A percentile compares a stretch with the other conserved stretches of the same genome.
These are phyloP conservation scores for Cystobasidiaceae sp. DNA, from an alignment of 1,284 basidiomycete genomes.

Conservation along the genomic window DNA sequence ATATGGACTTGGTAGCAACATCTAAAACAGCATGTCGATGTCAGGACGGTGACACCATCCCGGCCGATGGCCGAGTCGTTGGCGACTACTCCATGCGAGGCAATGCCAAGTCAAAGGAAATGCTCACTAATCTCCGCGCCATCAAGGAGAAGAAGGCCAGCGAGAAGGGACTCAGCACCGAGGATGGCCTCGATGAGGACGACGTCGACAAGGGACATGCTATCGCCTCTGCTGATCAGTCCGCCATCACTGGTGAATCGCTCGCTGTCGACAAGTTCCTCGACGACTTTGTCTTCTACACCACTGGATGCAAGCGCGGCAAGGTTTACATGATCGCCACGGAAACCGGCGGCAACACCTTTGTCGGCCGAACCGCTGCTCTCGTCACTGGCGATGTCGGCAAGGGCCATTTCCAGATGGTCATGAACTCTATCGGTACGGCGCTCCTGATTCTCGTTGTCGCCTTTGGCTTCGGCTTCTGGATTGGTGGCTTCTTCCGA, in stretches of 20 bases:
- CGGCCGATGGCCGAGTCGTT: slow-evolving; percentile 55
- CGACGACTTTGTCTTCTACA: slow-evolving; percentile 53
- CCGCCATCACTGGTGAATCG: slow-evolving; percentile 47
- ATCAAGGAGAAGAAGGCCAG: slow-evolving; percentile 31
- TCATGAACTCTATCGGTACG: slow-evolving; percentile 54
- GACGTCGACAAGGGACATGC: slow-evolving; percentile 52
- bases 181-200: slow-evolving; percentile 46
- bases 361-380: slow-evolving; percentile 53
- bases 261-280: slow-evolving; percentile 56
- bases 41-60: slow-evolving; percentile 54
- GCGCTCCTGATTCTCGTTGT: slow-evolving; percentile 54
- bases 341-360: slow-evolving; percentile 51
- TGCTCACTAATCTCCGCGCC: slow-evolving; percentile 46
- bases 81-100: slow-evolving; percentile 52
- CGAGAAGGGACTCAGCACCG: slow-evolving; percentile 35
- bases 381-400: slow-evolving; percentile 50
- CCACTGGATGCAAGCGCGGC: slow-evolving; percentile 53
- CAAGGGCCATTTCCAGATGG: slow-evolving; percentile 54
- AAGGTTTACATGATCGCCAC: slow-evolving; percentile 53
- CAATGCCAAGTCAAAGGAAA: slow-evolving; percentile 45
- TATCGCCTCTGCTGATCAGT: slow-evolving; percentile 53
- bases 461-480: slow-evolving; percentile 50
- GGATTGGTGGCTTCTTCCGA: slow-evolving; percentile 42
- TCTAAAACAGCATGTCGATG: too few species aligned
- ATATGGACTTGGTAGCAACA: not conserved